Conservation (phyloP, 495 filamentous ascomycete species). For the Neurospora sp. region DNA sequence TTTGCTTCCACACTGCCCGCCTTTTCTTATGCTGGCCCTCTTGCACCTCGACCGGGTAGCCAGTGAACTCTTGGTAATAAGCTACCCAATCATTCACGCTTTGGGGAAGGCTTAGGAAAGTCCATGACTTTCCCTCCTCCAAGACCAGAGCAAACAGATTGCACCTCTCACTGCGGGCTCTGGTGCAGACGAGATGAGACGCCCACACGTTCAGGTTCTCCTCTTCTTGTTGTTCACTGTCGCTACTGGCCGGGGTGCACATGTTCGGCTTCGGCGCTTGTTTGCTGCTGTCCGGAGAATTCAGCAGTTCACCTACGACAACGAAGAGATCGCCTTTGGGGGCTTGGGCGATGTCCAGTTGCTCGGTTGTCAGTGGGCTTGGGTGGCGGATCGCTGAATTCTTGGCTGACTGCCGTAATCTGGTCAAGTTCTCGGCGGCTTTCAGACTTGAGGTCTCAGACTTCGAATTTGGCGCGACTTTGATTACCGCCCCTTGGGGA, state of each 20-base stretch:
- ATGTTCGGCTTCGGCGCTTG: background rate
- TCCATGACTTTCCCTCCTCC: background rate
- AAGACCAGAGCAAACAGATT: background rate
- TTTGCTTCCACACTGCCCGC: background rate
- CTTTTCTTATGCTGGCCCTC: background rate
- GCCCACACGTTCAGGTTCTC: background rate
- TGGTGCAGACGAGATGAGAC: background rate
- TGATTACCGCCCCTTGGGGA: background rate
- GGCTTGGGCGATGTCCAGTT: background rate
- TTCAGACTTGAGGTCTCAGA: background rate
- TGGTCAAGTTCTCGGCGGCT: background rate
- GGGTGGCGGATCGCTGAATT: background rate
- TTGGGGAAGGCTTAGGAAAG: background rate
- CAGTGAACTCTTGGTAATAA: background rate
- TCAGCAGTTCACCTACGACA: background rate
- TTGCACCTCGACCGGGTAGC: background rate
- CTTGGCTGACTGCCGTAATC: background rate
- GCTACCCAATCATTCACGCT: background rate
- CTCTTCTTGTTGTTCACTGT: background rate
- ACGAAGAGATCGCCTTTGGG: background rate
- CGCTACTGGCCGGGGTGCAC: background rate
- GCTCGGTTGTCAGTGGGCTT: background rate
- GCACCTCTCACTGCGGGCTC: background rate
- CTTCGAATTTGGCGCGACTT: background rate
- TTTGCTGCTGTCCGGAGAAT: background rate